Evolutionary conservation across 2,329 filamentous ascomycete genomes (phyloP), one percentile per base, ranked within the genome.

Genomic region (Blastomyces gilchristii): DNA sequence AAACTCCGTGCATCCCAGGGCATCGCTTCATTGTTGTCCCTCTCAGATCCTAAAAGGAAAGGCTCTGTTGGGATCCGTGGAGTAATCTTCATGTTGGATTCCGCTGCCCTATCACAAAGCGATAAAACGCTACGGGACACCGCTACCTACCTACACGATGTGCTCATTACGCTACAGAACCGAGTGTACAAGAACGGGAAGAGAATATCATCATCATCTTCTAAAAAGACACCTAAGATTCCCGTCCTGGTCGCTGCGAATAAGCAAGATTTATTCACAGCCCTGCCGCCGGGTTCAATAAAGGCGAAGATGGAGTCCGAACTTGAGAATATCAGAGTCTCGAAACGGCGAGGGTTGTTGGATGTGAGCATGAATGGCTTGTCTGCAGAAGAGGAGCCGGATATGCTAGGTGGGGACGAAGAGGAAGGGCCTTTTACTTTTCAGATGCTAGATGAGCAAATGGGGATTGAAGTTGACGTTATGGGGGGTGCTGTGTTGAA

Each of bases 241-340:
- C 86, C 89, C 0, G 82, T 99, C 8, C 81, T 99, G 45, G 80
- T 99, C 43, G 92, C 91, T 1, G 92, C 91, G 62, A 99, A 97
- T 77, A 99, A 99, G 81, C 83, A 91, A 72, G 94, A 99, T 74
- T 81, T 99, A 0, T 99, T 99, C 74, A 97, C 94, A 0, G 91
- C 93, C 8, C 78, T 97, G 60, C 94, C 94, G 0, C 84, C 89
- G 0, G 82, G 83, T 6, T 80, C 95, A 41, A 89, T 97, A 64
- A 87, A 85, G 74, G 81, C 82, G 61, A 85, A 83, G 67, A 80
- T 99, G 16, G 92, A 97, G 77, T 80, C 82, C 14, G 93, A 97
- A 74, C 85, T 97, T 65, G 85, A 87, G 34, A 85, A 88, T 59
- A 88, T 97, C 61, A 84, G 93, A 58, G 80, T 82, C 63, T 89